A percentile compares a stretch with the other conserved stretches of the same genome.
Evolutionary conservation across 2,329 filamentous ascomycete species (phyloP).

Genomic region (Trichoderma hamatum): DNA sequence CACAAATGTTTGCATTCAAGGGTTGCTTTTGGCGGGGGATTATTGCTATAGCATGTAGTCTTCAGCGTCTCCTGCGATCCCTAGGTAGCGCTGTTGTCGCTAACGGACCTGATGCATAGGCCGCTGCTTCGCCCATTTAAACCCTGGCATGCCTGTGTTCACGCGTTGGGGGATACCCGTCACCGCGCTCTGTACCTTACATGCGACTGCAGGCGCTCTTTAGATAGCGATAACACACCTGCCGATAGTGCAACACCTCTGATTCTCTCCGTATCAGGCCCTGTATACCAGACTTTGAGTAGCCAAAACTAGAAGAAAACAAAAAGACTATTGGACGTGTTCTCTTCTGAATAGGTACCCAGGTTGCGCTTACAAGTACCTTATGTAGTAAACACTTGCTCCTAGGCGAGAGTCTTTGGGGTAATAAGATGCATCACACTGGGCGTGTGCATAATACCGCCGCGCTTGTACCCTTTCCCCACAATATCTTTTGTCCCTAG

Average conservation of each 20-base stretch:
- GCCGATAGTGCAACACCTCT: background rate
- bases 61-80: background rate
- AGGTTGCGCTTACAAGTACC: too few species aligned
- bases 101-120: background rate
- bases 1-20: background rate
- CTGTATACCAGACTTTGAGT: background rate
- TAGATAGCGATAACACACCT: background rate
- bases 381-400: too few species aligned
- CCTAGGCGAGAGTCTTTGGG: background rate
- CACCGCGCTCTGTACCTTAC: background rate
- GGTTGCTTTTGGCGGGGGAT: background rate
- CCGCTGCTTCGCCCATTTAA: background rate
- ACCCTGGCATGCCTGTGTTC: background rate
- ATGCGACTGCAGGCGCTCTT: background rate
- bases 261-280: background rate
- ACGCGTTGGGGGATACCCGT: background rate
- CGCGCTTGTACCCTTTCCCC: conserved; percentile 9
- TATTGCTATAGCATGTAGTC: background rate
- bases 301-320: background rate
- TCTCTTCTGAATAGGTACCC: too few species aligned
- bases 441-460: conserved; percentile 4
- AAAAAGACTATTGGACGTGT: background rate
- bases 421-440: background rate
- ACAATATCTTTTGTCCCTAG: conserved; percentile 5
- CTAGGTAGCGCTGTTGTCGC: background rate